Percentiles rank a stretch among this genome's conserved stretches.
phyloP scores from a whole-genome alignment of 331 rosid genomes.

The Dryas integrifolia region DNA sequence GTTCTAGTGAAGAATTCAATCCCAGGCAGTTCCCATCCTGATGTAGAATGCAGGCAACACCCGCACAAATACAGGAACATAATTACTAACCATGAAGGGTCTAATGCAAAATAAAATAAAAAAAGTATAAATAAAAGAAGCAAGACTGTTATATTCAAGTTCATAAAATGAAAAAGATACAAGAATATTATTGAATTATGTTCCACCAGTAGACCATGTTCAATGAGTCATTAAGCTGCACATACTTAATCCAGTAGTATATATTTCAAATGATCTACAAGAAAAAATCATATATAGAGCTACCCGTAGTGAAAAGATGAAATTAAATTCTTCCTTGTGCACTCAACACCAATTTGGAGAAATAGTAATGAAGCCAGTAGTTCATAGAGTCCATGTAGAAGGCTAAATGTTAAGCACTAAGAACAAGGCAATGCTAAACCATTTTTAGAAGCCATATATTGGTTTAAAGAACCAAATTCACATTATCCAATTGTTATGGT shows the following conservation, averaged over 20 bases:
- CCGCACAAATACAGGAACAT: conserved; percentile 11
- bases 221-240: background rate
- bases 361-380: background rate
- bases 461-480: background rate
- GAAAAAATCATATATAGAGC: background rate
- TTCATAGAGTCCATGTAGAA: background rate
- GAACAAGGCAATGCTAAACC: conserved; percentile 1
- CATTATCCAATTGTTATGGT: background rate
- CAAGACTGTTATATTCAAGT: background rate
- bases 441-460: background rate
- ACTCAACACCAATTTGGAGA: background rate
- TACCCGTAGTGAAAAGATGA: background rate
- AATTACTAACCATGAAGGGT: background rate
- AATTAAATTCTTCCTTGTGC: background rate
- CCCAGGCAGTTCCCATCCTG: conserved; percentile 74
- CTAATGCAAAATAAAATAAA: background rate
- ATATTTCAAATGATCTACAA: background rate
- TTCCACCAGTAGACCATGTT: background rate
- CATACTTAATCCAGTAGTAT: background rate
- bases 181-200: background rate
- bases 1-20: conserved; percentile 52
- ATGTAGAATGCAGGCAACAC: conserved; percentile 27
- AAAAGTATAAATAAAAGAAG: background rate
- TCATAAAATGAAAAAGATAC: background rate
- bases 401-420: background rate